Base-by-base conservation (phyloP, 106 monocot species). In the Dactylorhiza incarnata region DNA sequence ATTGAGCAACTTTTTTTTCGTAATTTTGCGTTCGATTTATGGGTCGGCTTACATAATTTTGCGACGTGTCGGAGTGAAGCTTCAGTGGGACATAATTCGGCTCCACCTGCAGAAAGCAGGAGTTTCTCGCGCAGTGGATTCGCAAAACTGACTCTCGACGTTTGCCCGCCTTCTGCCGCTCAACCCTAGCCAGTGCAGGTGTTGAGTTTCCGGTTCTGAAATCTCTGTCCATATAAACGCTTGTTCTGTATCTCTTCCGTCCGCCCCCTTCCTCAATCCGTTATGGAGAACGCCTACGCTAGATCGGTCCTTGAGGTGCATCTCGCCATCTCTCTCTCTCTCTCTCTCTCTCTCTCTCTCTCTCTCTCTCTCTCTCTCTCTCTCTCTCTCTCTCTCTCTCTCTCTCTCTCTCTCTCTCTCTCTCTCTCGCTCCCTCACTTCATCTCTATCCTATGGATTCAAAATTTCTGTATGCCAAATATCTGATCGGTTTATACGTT, bases 221-320 rank as follows among this genome's bases (percentile, higher is more conserved):
- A 20, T 65, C 10, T 26, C 17, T 1, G 44, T 46, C 45, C 45
- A 7, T 16, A 69, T 69, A 0, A 14, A n/a, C 49, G 22, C 15
- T 46, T 43, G 3, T 37, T 3, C 3, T 37, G 46, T 2, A 11
- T 14, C 19, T 45, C 49, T 9, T 5, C 46, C 55, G 37, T 37
- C 44, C 70, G 14, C 20, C 63, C 49, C 22, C 80, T 44, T 44
- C 44, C 17, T 9, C 49, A 3, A 22, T 19, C 63, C 20, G 45
- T 74, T 47, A 97, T 99, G 97, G 91, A 99, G 58, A 82, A 94
- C 85, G 97, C 97, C 65, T 91, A 87, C 76, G 85, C 94, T 67
- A 94, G 89, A 89, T 99, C 97, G 44, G 91, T 84, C 58, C 19
- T 84, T 59, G 89, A 94, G 86, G 97, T 94, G 62, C 85, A 15